Evolutionary conservation across 495 filamentous ascomycete species (phyloP).

Genomic region (Hypoxylon cercidicola): DNA sequence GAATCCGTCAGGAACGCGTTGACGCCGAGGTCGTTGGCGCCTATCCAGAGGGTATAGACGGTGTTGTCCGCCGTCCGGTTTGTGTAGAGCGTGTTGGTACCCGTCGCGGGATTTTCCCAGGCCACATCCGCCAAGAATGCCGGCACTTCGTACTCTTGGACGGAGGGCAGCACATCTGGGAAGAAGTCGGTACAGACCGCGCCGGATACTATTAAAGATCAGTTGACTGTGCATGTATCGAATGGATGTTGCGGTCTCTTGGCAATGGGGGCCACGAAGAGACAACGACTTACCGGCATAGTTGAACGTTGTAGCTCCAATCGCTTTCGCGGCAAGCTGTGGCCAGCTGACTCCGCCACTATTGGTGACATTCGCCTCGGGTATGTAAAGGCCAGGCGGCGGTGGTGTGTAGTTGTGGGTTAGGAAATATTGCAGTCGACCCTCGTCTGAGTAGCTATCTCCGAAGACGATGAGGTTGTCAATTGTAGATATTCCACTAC

Average conservation of each 20-base stretch:
- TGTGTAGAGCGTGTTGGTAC: conserved; percentile 60
- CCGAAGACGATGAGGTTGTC: conserved; percentile 60
- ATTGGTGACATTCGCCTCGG: conserved; percentile 58
- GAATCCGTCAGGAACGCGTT: conserved; percentile 70
- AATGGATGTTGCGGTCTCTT: neutral
- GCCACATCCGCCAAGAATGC: conserved; percentile 71
- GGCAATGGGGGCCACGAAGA: conserved; percentile 1
- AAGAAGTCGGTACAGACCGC: conserved; percentile 76
- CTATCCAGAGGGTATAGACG: conserved; percentile 80
- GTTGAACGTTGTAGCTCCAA: conserved; percentile 71
- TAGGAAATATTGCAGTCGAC: conserved; percentile 68
- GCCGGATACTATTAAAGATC: conserved; percentile 58
- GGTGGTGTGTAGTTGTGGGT: conserved; percentile 66
- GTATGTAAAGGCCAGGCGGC: conserved; percentile 64
- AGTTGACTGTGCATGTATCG: neutral
- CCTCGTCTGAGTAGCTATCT: conserved; percentile 81
- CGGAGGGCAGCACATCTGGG: conserved; percentile 67
- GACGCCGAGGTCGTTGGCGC: conserved; percentile 78
- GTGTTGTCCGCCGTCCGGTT: conserved; percentile 64
- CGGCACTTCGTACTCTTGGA: conserved; percentile 73
- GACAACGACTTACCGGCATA: conserved; percentile 61
- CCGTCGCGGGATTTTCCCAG: conserved; percentile 48
- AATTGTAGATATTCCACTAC: conserved; percentile 13
- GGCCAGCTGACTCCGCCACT: conserved; percentile 76
- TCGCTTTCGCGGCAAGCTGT: conserved; percentile 66